Conservation (phyloP, 805 yeast genomes). For the Zygoascus flipseniorum region DNA sequence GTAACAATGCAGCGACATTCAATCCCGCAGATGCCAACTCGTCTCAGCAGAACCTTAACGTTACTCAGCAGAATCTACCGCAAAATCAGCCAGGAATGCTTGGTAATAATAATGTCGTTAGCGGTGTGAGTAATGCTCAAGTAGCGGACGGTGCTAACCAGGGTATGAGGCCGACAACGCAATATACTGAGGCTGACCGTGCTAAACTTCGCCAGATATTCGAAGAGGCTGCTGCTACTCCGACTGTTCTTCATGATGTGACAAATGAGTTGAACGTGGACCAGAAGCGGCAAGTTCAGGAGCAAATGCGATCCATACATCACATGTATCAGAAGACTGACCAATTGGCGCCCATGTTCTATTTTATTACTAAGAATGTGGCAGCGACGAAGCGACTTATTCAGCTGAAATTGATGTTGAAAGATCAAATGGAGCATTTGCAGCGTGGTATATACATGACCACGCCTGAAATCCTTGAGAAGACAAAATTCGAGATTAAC, state of each 20-base stretch:
- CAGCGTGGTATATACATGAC: conserved; percentile 60
- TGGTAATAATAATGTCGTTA: conserved; percentile 8
- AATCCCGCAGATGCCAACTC: background rate
- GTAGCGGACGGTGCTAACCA: conserved; percentile 3
- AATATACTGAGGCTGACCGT: conserved; percentile 40
- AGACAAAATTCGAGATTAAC: conserved; percentile 62
- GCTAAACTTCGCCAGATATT: conserved; percentile 46
- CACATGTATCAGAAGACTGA: conserved; percentile 63
- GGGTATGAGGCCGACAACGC: background rate
- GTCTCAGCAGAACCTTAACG: background rate
- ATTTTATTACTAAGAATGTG: conserved; percentile 61
- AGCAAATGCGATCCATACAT: conserved; percentile 36
- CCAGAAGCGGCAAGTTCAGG: conserved; percentile 52
- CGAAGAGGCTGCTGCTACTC: conserved; percentile 60
- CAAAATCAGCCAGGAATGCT: conserved; percentile 9
- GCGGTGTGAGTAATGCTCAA: conserved; percentile 14
- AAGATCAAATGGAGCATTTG: conserved; percentile 63
- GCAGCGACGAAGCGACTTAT: conserved; percentile 70
- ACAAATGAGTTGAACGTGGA: conserved; percentile 51
- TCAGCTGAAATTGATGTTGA: conserved; percentile 71
- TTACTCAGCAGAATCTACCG: conserved; percentile 3
- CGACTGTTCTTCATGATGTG: conserved; percentile 54
- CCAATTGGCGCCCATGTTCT: conserved; percentile 70
- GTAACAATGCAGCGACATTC: background rate
- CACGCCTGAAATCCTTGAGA: conserved; percentile 61